Conservation (phyloP, 2,329 filamentous ascomycete genomes). For the Fusarium sp. region DNA sequence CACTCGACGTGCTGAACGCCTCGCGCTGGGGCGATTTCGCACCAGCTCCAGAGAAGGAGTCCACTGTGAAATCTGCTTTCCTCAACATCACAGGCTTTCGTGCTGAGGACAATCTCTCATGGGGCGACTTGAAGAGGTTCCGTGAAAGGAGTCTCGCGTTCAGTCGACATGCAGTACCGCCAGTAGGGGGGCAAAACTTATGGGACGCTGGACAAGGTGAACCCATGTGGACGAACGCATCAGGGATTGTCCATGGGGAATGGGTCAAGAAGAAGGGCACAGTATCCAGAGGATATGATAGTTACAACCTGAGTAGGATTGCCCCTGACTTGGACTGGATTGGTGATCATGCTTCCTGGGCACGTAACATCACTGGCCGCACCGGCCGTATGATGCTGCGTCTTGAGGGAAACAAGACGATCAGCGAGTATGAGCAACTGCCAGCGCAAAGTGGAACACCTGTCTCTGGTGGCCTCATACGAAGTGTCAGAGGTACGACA, state of each 20-base stretch:
- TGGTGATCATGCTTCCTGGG: constrained; percentile 69
- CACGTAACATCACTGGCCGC: constrained; percentile 81
- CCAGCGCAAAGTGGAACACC: constrained; percentile 50
- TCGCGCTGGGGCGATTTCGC: constrained; percentile 71
- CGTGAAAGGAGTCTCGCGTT: constrained; percentile 73
- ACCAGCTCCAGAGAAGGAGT: constrained; percentile 52
- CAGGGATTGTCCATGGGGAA: constrained; percentile 79
- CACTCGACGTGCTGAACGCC: constrained; percentile 65
- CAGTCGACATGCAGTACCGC: constrained; percentile 64
- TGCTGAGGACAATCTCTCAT: constrained; percentile 78
- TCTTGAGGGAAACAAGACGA: constrained; percentile 66
- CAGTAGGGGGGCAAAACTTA: constrained; percentile 56
- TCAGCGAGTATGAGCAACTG: constrained; percentile 58
- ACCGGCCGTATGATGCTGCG: constrained; percentile 77
- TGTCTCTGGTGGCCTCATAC: constrained; percentile 65
- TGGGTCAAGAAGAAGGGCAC: constrained; percentile 73
- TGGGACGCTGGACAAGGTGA: constrained; percentile 55
- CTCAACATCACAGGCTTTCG: constrained; percentile 84
- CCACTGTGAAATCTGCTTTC: constrained; percentile 58
- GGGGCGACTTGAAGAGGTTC: constrained; percentile 77
- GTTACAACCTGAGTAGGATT: constrained; percentile 73
- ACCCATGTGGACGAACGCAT: constrained; percentile 80
- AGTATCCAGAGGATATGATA: constrained; percentile 59
- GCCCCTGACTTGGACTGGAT: constrained; percentile 75
- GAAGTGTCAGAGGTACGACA: constrained; percentile 76